These are phyloP conservation scores for Coemansia sp. DNA, from an alignment of 192 early-diverging fungal genomes.

Conservation along the genomic window DNA sequence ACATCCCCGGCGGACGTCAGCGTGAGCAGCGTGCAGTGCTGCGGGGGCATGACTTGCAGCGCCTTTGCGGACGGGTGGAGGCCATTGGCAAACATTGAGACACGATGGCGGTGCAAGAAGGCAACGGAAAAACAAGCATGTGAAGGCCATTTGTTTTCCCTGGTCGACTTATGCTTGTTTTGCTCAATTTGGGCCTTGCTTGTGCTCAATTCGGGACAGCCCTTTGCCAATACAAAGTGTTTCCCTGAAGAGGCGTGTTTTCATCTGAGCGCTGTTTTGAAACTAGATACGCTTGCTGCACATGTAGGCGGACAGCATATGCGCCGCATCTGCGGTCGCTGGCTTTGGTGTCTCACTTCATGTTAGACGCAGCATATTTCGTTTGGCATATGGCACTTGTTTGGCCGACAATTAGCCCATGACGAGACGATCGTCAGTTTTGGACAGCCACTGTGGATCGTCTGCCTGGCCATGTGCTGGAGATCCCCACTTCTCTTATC, in stretches of 20 bases:
- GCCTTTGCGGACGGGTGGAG: neutral
- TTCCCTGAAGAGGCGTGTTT: neutral
- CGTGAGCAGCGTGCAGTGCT: constrained; percentile 1
- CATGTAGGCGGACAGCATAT: neutral
- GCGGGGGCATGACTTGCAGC: neutral
- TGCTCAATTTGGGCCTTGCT: neutral
- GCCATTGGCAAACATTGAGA: neutral
- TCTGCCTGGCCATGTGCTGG: neutral
- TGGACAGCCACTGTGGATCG: constrained; percentile 3
- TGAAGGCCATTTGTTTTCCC: constrained; percentile 4
- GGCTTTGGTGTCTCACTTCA: neutral
- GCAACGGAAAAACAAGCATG: constrained; percentile 13
- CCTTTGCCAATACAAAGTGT: too few species aligned
- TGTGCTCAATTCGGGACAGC: neutral
- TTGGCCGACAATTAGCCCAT: neutral
- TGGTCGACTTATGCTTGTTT: too few species aligned
- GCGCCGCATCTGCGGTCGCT: neutral
- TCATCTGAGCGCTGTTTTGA: neutral
- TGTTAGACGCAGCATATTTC: neutral
- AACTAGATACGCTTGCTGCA: constrained; percentile 2
- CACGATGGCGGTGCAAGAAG: neutral
- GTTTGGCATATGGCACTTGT: neutral
- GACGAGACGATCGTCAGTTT: neutral
- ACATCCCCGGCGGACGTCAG: neutral
- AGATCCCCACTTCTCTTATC: neutral